Base-by-base conservation (phyloP, 1,139 yeast species). In the Citeromyces hawaiiensis region DNA sequence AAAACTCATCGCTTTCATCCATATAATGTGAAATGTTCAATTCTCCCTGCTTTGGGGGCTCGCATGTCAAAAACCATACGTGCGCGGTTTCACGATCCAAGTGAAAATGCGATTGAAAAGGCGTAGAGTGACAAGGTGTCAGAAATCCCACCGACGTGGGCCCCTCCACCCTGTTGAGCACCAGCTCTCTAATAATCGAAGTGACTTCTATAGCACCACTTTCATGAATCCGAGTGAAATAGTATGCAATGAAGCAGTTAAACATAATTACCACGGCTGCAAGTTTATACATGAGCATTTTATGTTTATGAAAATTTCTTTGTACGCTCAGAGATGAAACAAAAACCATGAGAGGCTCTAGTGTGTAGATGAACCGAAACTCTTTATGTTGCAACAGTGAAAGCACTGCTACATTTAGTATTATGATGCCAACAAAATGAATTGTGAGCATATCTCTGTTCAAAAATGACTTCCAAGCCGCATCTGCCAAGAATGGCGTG, bases 81-180 rank as follows among this genome's bases (percentile, higher is more conserved):
- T 54, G 58, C 7, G 60, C 57, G 3, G 58, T 54, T 3, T 73
- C 56, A 14, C 67, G 68, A 6, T 61, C 56, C 18, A 82, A 60
- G 51, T 87, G 96, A 36, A 93, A 58, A 51, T 82, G 77, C 31
- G 94, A 74, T 52, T 86, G 96, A 81, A 94, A 85, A 2, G 98
- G 98, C 0, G 97, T 88, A 0, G 97, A 88, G 56, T 93, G 98
- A 51, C 98, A 93, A 0, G 99, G 98, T 54, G 88, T 85, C 15
- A 93, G 56, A 47, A 91, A 81, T 1, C 95, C 94, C 35, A 87
- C 62, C 3, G 82, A 68, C 0, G 21, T 23, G 25, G 36, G 31
- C 4, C 15, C 7, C 25, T 36, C 6, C 15, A 10, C 8, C 13
- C n/a, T 19, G 13, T 27, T 15, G 0, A 66, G 59, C 16, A 52